Conservation (phyloP, 305 asterid genomes). For the Rubia peregrina region DNA sequence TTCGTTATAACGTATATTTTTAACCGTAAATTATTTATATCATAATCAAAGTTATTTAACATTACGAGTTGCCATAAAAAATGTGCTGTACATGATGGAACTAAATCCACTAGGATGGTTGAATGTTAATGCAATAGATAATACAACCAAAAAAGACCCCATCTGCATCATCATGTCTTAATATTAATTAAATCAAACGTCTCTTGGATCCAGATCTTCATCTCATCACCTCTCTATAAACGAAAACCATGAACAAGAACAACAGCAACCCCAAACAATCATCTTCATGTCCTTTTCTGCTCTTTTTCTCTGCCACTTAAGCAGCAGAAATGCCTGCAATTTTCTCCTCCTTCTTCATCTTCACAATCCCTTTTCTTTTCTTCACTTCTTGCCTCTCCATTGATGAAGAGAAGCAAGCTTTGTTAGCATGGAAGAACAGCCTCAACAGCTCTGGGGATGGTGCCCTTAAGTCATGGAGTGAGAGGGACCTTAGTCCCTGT, state of each 20-base stretch:
- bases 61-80: too few species aligned
- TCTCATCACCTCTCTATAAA: slow-evolving; percentile 56
- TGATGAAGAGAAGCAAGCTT: slow-evolving; percentile 59
- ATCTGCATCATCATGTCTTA: slow-evolving; percentile 39
- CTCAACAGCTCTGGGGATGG: slow-evolving; percentile 32
- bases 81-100: neutral
- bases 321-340: slow-evolving; percentile 53
- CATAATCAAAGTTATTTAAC: too few species aligned
- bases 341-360: slow-evolving; percentile 19
- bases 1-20: too few species aligned
- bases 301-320: neutral
- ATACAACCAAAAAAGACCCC: slow-evolving; percentile 30
- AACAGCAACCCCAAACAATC: slow-evolving; percentile 59
- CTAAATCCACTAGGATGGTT: slow-evolving; percentile 8
- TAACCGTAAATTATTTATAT: too few species aligned
- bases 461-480: slow-evolving; percentile 52
- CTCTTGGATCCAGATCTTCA: slow-evolving; percentile 74
- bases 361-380: slow-evolving; percentile 27
- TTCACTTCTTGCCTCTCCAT: slow-evolving; percentile 40
- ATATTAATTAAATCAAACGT: slow-evolving; percentile 44
- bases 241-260: slow-evolving; percentile 55
- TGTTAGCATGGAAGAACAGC: slow-evolving; percentile 62
- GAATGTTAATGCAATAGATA: neutral
- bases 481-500: slow-evolving; percentile 53
- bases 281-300: slow-evolving; percentile 29